Evolutionary conservation across 768 basidiomycete species (phyloP), one percentile per base, ranked within the genome.

Genomic region (Tulasnella sp.): DNA sequence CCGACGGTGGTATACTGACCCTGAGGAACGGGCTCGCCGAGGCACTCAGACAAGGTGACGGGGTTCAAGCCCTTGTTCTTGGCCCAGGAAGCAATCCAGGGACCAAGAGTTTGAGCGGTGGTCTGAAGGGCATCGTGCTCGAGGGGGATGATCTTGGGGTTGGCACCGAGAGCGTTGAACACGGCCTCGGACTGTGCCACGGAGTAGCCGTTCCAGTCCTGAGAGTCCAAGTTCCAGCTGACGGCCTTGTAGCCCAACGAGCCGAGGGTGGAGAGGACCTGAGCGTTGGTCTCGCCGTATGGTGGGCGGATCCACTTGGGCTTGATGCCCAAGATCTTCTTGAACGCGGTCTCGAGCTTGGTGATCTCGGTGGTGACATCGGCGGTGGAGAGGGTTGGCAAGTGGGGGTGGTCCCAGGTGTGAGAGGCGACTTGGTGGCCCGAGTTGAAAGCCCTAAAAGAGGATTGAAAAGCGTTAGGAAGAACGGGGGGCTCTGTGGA

Each of bases 351-450:
- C 39, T 37, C 70, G 40, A 34, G 29, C 40, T 45, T 71, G 7
- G 7, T 7, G 34, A 71, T 71, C 39, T 45, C 70, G 29, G 29
- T 34, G 1, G 31, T 34, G 34, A 45, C 25, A 14, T 37, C 14
- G 31, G 39, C 36, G 1, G 70, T 71, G 70, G 36, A 40, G 29
- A 45, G 31, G n/a, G n/a, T n/a, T n/a, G 42, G 42, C 31, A 75
- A 40, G 38, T 75, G 54, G 11, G 74, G 74, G 38, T 75, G 74
- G 25, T 69, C 67, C 74, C 74, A 75, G 34, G 74, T 75, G 40
- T 75, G 74, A 38, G 54, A 67, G 19, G 54, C 74, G 42, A 75
- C 42, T 67, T 75, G 74, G 74, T 75, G 74, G 31, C 74, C 74
- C 12, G 54, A 25, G 40, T 67, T 67, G 67, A 39, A 40, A 15